phyloP scores from a whole-genome alignment of 306 rosid genomes.

The Cucurbita pepo region DNA sequence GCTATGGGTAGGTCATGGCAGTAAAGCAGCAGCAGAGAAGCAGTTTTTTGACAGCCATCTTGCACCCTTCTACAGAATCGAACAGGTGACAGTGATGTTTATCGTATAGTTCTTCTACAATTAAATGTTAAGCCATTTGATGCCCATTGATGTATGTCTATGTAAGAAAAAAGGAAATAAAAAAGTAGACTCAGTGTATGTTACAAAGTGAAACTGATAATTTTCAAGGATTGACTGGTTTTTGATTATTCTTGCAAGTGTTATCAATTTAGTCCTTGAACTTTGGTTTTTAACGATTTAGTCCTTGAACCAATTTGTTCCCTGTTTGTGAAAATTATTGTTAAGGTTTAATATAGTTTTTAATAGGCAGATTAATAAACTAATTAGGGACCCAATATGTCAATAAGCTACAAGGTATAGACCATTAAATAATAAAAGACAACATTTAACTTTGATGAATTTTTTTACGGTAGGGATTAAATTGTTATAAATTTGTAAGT shows the following conservation, averaged over 20 bases:
- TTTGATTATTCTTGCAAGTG: neutral
- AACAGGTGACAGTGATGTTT: conserved; percentile 40
- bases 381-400: no score
- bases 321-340: no score
- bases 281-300: no score
- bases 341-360: no score
- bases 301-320: no score
- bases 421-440: no score
- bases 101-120: neutral
- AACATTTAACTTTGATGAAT: no score
- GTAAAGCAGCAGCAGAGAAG: conserved; percentile 91
- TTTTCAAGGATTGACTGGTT: neutral
- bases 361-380: no score
- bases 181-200: neutral
- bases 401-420: no score
- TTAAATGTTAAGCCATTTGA: neutral
- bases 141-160: neutral
- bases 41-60: conserved; percentile 74
- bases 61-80: conserved; percentile 94
- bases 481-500: no score
- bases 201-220: neutral
- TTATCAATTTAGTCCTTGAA: no score
- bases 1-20: conserved; percentile 95
- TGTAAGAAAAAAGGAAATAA: neutral
- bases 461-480: no score